A percentile compares a stretch with the other conserved stretches of the same genome.
Evolutionary conservation across 768 basidiomycete species (phyloP).

Genomic region (Exidia glandulosa): DNA sequence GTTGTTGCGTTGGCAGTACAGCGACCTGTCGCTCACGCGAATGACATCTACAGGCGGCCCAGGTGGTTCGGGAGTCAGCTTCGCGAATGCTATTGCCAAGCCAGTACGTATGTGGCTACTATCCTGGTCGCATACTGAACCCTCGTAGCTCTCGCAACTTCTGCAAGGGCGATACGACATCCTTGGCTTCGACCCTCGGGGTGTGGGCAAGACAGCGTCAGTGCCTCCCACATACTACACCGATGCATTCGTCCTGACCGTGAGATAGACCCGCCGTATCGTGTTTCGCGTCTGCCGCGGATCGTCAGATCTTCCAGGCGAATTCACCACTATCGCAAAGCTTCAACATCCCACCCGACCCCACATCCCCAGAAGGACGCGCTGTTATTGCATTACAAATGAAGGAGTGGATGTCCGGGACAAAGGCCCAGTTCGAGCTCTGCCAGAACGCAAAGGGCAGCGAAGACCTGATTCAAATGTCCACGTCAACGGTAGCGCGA

Average conservation of each 20-base stretch:
- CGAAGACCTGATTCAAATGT: slow-evolving; percentile 8
- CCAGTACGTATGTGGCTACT: neutral
- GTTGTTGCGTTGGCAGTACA: neutral
- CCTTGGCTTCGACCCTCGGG: slow-evolving; percentile 10
- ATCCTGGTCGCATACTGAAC: neutral
- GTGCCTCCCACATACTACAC: neutral
- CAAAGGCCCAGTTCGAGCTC: slow-evolving; percentile 3
- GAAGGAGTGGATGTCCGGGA: neutral
- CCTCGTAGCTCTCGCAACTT: neutral
- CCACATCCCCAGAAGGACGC: neutral
- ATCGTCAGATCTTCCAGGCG: neutral
- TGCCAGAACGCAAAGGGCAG: slow-evolving; percentile 5
- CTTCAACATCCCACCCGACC: slow-evolving; percentile 3
- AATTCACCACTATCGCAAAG: slow-evolving; percentile 6
- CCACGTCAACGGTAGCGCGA: slow-evolving; percentile 7
- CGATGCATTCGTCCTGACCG: neutral
- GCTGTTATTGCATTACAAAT: neutral
- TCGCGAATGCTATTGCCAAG: neutral
- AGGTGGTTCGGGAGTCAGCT: neutral
- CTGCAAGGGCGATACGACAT: slow-evolving; percentile 7
- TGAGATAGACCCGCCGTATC: slow-evolving; percentile 1
- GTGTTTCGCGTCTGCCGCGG: slow-evolving; percentile 3
- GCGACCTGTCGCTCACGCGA: no score
- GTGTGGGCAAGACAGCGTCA: slow-evolving; percentile 6
- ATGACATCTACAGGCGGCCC: slow-evolving; percentile 1